Conservation (phyloP, 2,329 filamentous ascomycete genomes). For the Orbilia oligospora region DNA sequence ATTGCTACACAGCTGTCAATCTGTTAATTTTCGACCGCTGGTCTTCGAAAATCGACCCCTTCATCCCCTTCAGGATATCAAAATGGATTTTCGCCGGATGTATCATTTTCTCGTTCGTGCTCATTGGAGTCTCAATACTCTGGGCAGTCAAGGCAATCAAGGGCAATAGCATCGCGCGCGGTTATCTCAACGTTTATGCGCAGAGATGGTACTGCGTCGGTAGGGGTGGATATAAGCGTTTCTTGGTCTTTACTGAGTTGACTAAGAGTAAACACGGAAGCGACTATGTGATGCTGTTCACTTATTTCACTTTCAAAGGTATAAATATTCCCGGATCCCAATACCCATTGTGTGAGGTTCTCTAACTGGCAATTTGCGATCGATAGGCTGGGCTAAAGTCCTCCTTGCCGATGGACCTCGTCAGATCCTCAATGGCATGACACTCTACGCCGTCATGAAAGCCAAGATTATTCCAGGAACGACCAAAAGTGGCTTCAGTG, state of each 20-base stretch:
- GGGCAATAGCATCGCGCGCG: conserved; percentile 88
- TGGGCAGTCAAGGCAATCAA: conserved; percentile 85
- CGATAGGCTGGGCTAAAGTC: conserved; percentile 84
- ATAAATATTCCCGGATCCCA: conserved; percentile 62
- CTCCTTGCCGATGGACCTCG: conserved; percentile 92
- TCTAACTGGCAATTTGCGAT: conserved; percentile 24
- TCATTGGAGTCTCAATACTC: conserved; percentile 84
- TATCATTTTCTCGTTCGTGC: conserved; percentile 89
- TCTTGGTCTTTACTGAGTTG: conserved; percentile 90
- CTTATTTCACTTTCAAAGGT: conserved; percentile 84
- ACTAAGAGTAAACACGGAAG: conserved; percentile 92
- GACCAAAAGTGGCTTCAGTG: conserved; percentile 68
- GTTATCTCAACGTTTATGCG: conserved; percentile 89
- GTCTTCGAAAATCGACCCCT: conserved; percentile 85
- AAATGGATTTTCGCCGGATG: conserved; percentile 97
- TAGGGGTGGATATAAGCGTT: conserved; percentile 86
- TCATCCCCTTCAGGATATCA: conserved; percentile 81
- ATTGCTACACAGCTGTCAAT: conserved; percentile 87
- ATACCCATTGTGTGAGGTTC: not conserved
- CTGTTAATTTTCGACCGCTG: conserved; percentile 89
- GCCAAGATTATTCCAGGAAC: conserved; percentile 78
- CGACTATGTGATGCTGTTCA: conserved; percentile 90
- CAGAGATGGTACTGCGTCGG: conserved; percentile 84
- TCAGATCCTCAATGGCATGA: conserved; percentile 90
- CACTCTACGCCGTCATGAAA: conserved; percentile 85